These are phyloP conservation scores for Vaccinium myrtillus DNA, from an alignment of 148 eudicot species.

Conservation along the genomic window DNA sequence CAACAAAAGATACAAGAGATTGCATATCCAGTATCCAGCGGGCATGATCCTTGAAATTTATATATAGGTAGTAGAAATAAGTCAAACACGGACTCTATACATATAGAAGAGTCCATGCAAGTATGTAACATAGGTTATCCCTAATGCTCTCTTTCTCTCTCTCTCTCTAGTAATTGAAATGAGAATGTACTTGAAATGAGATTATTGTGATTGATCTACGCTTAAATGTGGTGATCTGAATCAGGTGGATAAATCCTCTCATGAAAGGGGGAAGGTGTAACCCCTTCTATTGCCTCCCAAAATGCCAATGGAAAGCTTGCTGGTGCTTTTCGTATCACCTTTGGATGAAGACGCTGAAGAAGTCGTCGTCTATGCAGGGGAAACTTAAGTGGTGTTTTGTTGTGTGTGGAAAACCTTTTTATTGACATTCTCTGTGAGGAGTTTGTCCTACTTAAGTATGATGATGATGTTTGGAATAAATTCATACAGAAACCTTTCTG, in stretches of 20 bases:
- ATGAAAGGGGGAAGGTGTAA: neutral
- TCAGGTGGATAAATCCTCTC: constrained; percentile 3
- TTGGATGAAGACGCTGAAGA: constrained; percentile 3
- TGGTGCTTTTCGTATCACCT: neutral
- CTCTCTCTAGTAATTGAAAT: neutral
- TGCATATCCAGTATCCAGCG: no score
- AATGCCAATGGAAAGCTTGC: constrained; percentile 12
- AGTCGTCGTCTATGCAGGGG: neutral
- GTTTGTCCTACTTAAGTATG: neutral
- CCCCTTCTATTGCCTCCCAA: constrained; percentile 8
- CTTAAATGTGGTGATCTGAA: constrained; percentile 8
- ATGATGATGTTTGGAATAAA: neutral
- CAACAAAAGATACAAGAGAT: no score
- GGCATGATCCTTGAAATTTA: no score
- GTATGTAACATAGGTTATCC: neutral
- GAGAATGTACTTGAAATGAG: neutral
- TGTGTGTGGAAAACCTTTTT: constrained; percentile 9
- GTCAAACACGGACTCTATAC: neutral
- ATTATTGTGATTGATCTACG: neutral
- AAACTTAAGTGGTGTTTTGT: neutral
- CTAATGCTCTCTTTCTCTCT: neutral
- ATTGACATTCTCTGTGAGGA: neutral
- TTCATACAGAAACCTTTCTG: constrained; percentile 6
- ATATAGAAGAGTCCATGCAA: neutral
- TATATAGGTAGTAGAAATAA: neutral